A percentile compares a stretch with the other conserved stretches of the same genome.
phyloP scores from a whole-genome alignment of 2,329 filamentous ascomycete species.

The Penicillium sp. region DNA sequence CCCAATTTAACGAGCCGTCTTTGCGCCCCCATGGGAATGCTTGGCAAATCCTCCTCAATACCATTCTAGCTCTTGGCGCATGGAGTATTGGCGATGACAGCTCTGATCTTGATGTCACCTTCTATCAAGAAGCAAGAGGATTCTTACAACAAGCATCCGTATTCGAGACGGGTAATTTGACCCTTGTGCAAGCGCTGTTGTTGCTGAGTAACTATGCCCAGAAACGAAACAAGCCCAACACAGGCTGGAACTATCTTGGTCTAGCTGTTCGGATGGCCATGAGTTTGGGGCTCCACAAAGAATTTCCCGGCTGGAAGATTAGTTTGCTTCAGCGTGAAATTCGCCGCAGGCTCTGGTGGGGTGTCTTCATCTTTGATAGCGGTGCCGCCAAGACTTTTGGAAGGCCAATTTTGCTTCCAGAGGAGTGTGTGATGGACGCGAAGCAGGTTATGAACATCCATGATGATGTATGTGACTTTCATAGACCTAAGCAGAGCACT shows the following conservation, averaged over 20 bases:
- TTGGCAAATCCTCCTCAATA: constrained; percentile 50
- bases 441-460: constrained; percentile 47
- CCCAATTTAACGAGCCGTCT: constrained; percentile 48
- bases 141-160: constrained; percentile 46
- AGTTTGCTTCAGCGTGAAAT: constrained; percentile 45
- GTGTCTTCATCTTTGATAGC: constrained; percentile 48
- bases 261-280: constrained; percentile 52
- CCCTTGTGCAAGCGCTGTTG: constrained; percentile 49
- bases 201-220: constrained; percentile 53
- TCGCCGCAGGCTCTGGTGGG: constrained; percentile 44
- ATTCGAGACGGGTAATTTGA: constrained; percentile 52
- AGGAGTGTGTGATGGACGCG: constrained; percentile 46
- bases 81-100: constrained; percentile 44
- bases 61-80: constrained; percentile 47
- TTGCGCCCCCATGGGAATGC: constrained; percentile 42
- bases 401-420: constrained; percentile 48
- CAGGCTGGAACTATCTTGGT: constrained; percentile 51
- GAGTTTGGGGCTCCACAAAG: constrained; percentile 52
- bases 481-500: background rate
- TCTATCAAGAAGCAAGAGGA: constrained; percentile 49
- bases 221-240: constrained; percentile 54
- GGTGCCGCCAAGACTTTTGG: constrained; percentile 54
- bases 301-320: constrained; percentile 50
- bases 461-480: constrained; percentile 32
- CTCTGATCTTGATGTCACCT: constrained; percentile 46